Base-by-base conservation (phyloP, 208 protist species). In the Entamoeba dispar region DNA sequence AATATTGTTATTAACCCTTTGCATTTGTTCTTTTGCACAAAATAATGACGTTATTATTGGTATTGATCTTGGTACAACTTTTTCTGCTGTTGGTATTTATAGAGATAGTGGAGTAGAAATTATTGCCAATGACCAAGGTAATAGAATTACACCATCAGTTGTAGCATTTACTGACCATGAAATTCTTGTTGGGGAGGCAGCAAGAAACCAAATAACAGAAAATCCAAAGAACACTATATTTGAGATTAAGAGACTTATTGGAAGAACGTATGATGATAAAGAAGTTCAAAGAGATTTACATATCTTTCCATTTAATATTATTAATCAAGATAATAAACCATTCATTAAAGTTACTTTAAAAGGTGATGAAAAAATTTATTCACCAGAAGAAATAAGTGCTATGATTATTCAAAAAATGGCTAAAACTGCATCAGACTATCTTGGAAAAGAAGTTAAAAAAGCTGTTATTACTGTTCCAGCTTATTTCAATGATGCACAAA, bases 401-500 rank as follows among this genome's bases (percentile, higher is more conserved):
- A 97, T 98, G 97, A 92, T 99, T 77, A 95, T 99, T 7, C 92
- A 55, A 38, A 99, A 98, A 95, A 97, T 99, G 96, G 98, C 98
- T 95, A 95, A 98, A 91, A 98, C 96, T 77, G 98, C 99, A 27
- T 97, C 99, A 96, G 97, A 99, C 95, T 94, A 95, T 4, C 99
- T 97, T 96, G 96, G 99, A 49, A 98, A 98, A 50, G 92, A 97
- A 73, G 93, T 94, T 10, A 97, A 92, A 50, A 96, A 98, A 50
- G 98, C 98, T 34, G 98, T 99, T 19, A 95, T 99, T 50, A 99
- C 98, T 7, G 98, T 99, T 34, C 98, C 98, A 34, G 98, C 98
- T 50, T 99, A 99, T 95, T 99, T 99, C 96, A 99, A 99, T 96
- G 98, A 99, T 96, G 97, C 97, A 8, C 98, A 99, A 97, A 96